A percentile compares a stretch with the other conserved stretches of the same genome.
These are phyloP conservation scores for Colletotrichum tropicale DNA, from an alignment of 2,329 filamentous ascomycete species.

Conservation along the genomic window DNA sequence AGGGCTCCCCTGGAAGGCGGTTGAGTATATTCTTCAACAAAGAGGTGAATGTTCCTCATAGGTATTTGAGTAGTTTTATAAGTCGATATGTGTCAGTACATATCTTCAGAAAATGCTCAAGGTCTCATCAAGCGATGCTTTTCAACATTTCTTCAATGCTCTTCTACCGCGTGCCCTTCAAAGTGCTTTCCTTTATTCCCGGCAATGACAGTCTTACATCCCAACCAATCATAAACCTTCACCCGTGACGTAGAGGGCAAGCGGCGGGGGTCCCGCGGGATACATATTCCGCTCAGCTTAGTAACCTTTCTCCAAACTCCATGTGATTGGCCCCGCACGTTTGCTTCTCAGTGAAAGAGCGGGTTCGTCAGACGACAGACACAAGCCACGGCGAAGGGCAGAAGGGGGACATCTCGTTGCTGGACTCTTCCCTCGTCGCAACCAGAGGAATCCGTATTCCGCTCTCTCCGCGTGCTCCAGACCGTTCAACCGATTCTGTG, in stretches of 20 bases:
- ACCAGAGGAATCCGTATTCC: background rate
- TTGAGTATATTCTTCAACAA: fast-evolving
- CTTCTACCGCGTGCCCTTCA: background rate
- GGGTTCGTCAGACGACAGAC: background rate
- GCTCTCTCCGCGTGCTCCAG: background rate
- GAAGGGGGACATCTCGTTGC: background rate
- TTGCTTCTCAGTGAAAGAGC: background rate
- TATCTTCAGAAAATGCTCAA: background rate
- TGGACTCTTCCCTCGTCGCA: background rate
- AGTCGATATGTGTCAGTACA: background rate
- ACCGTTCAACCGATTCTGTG: background rate
- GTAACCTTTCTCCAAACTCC: background rate
- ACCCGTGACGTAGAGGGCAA: background rate
- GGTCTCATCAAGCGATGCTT: background rate
- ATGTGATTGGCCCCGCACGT: slow-evolving; percentile 1
- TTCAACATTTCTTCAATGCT: background rate
- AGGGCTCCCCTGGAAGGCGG: background rate
- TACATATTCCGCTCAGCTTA: slow-evolving; percentile 1
- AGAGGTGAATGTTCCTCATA: fast-evolving
- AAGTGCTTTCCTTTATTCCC: background rate
- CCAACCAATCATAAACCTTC: background rate
- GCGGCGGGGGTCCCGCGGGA: background rate
- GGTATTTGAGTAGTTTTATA: background rate
- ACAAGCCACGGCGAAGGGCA: background rate
- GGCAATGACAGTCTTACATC: background rate